A percentile compares a stretch with the other conserved stretches of the same genome.
phyloP scores from a whole-genome alignment of 495 filamentous ascomycete genomes.

The Aspergillus olivimuriae region DNA sequence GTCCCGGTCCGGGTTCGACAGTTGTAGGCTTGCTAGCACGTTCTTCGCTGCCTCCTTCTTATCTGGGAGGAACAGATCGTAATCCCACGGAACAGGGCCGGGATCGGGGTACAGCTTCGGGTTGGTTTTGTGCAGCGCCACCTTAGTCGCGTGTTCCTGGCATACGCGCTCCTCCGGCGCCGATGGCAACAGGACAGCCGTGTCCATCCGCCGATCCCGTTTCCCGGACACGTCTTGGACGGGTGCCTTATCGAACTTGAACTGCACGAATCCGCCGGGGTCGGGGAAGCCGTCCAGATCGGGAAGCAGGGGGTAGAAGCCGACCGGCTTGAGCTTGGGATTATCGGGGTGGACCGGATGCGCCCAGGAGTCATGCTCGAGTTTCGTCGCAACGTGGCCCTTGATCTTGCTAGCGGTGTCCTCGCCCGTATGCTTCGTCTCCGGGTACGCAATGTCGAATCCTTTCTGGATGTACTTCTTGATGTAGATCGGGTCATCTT shows the following conservation, averaged over 20 bases:
- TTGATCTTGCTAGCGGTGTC: constrained; percentile 44
- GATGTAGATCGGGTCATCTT: constrained; percentile 78
- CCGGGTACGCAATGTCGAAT: constrained; percentile 74
- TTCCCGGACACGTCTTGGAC: constrained; percentile 45
- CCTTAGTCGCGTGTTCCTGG: constrained; percentile 43
- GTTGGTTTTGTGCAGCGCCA: constrained; percentile 56
- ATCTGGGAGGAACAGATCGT: constrained; percentile 72
- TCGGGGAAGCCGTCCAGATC: constrained; percentile 88
- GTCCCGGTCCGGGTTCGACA: constrained; percentile 62
- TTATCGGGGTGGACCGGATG: constrained; percentile 77
- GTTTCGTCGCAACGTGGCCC: constrained; percentile 47
- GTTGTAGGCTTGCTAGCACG: constrained; percentile 68
- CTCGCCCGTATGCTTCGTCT: constrained; percentile 52
- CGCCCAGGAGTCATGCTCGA: constrained; percentile 62
- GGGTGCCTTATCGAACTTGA: constrained; percentile 85
- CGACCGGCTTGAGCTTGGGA: constrained; percentile 68
- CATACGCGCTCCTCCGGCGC: constrained; percentile 42
- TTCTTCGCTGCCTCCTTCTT: constrained; percentile 46
- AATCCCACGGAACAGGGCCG: constrained; percentile 59
- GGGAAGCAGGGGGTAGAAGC: constrained; percentile 75
- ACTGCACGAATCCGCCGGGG: constrained; percentile 73
- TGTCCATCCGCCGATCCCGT: constrained; percentile 79
- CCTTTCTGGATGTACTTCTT: constrained; percentile 75
- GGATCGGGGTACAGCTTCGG: constrained; percentile 55
- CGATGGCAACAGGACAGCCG: constrained; percentile 67